These are phyloP conservation scores for Nigrospora osmanthi DNA, from an alignment of 2,329 filamentous ascomycete species.

Conservation along the genomic window DNA sequence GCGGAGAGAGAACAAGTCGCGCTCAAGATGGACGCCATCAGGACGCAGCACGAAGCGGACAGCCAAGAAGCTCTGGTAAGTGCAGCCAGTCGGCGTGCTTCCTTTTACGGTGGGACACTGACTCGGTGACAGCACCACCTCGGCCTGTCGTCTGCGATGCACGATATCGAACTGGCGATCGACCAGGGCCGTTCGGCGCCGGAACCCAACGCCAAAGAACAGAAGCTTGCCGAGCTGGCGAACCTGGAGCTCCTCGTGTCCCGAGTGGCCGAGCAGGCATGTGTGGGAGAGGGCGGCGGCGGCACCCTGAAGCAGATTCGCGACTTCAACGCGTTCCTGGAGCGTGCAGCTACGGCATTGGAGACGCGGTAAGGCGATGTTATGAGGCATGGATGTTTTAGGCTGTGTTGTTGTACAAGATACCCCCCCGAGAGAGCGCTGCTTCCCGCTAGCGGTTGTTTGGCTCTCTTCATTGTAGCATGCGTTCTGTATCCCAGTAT, in stretches of 20 bases:
- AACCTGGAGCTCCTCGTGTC: conserved; percentile 51
- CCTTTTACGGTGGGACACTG: not conserved
- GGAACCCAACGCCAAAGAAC: conserved; percentile 30
- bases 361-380: conserved; percentile 29
- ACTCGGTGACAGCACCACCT: conserved; percentile 31
- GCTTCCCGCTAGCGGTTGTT: too few species aligned
- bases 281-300: conserved; percentile 32
- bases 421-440: too few species aligned
- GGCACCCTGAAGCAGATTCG: conserved; percentile 48
- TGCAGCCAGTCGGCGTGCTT: conserved; percentile 1
- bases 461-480: too few species aligned
- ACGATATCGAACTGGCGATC: conserved; percentile 53
- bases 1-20: conserved; percentile 55
- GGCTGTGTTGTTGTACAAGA: too few species aligned
- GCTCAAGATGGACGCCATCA: conserved; percentile 54
- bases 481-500: too few species aligned
- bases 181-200: conserved; percentile 41
- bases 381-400: too few species aligned
- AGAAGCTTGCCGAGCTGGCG: conserved; percentile 41
- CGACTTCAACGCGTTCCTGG: conserved; percentile 57
- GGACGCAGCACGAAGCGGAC: conserved; percentile 49
- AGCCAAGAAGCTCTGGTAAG: conserved; percentile 43
- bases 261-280: conserved; percentile 43
- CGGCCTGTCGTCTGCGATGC: conserved; percentile 48
- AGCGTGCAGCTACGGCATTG: conserved; percentile 49